Conservation (phyloP, 2,329 filamentous ascomycete genomes). For the Colletotrichum viniferum region DNA sequence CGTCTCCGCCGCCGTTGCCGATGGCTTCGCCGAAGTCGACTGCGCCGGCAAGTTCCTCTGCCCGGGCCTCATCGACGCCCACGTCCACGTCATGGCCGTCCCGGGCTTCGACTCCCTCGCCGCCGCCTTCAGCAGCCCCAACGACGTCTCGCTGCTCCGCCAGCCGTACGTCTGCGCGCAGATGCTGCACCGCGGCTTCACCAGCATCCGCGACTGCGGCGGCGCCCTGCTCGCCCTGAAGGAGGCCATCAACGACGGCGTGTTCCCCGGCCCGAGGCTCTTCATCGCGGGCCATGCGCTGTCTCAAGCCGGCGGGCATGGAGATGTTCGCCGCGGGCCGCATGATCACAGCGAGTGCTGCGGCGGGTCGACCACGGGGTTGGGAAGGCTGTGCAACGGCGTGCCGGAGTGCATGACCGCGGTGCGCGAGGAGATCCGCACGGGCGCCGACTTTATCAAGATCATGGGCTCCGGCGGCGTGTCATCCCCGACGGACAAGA, state of each 20-base stretch:
- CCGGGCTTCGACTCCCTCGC: constrained; percentile 31
- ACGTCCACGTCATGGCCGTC: constrained; percentile 32
- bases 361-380: constrained; percentile 46
- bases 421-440: constrained; percentile 58
- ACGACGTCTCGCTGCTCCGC: constrained; percentile 44
- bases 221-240: constrained; percentile 59
- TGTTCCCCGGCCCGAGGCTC: constrained; percentile 58
- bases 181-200: constrained; percentile 64
- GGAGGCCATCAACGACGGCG: constrained; percentile 58
- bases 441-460: constrained; percentile 65
- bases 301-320: constrained; percentile 63
- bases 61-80: constrained; percentile 33
- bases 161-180: constrained; percentile 52
- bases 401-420: constrained; percentile 57
- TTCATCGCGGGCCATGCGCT: constrained; percentile 60
- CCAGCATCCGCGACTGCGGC: constrained; percentile 61
- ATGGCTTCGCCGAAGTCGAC: constrained; percentile 29
- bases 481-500: constrained; percentile 56
- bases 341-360: constrained; percentile 48
- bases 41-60: constrained; percentile 28
- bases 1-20: neutral
- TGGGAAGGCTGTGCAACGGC: constrained; percentile 56
- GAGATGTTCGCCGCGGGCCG: constrained; percentile 49
- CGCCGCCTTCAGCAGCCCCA: constrained; percentile 32
- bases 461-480: constrained; percentile 66